phyloP scores from a whole-genome alignment of 345 rosid species.

The Gossypium mustelinum region DNA sequence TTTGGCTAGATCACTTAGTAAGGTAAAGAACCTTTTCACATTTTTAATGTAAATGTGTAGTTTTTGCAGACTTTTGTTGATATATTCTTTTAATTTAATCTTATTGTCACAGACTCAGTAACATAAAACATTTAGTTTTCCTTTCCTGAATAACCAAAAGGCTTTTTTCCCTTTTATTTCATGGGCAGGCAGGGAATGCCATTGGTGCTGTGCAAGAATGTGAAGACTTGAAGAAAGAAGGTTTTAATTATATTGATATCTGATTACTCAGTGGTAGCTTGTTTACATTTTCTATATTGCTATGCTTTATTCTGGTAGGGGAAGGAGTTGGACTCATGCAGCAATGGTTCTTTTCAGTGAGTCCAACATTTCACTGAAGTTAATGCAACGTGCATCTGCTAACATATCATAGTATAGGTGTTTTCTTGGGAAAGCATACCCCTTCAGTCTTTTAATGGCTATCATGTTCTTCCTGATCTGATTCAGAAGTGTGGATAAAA shows the following conservation, averaged over 20 bases:
- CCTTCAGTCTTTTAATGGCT: not conserved
- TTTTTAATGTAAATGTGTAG: not conserved
- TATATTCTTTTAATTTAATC: constrained; percentile 5
- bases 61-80: not conserved
- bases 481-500: not conserved
- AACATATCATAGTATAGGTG: not conserved
- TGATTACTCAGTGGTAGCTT: constrained; percentile 3
- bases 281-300: not conserved
- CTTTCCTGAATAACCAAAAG: constrained; percentile 11
- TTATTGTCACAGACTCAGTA: not conserved
- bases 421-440: not conserved
- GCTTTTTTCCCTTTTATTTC: not conserved
- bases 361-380: not conserved
- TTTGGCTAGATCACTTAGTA: constrained; percentile 76
- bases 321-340: not conserved
- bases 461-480: not conserved
- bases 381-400: not conserved
- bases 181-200: constrained; percentile 53
- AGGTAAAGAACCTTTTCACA: constrained; percentile 35
- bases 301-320: not conserved
- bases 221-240: constrained; percentile 55
- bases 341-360: not conserved
- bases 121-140: constrained; percentile 2
- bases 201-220: constrained; percentile 70
- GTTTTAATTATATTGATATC: constrained; percentile 25